Evolutionary conservation across 2,329 filamentous ascomycete genomes (phyloP).

Genomic region (Trichoderma oligosporum): DNA sequence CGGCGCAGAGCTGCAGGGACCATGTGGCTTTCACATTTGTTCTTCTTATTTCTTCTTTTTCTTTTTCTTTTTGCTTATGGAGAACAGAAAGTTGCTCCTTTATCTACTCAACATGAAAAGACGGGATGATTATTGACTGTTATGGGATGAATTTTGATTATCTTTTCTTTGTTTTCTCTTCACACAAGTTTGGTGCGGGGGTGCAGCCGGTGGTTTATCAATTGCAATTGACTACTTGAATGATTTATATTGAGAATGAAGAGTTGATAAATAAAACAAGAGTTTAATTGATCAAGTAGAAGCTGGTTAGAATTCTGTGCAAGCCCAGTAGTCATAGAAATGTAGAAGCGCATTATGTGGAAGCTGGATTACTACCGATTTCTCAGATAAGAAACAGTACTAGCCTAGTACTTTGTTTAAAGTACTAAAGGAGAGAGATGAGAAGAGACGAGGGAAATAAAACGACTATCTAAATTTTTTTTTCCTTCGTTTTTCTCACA

Average conservation of each 20-base stretch:
- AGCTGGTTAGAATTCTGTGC: neutral
- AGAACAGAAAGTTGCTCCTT: slow-evolving; percentile 5
- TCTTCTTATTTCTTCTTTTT: neutral
- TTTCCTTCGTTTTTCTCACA: no score
- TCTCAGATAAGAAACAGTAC: no score
- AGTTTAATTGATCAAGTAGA: neutral
- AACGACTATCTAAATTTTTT: no score
- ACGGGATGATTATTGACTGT: slow-evolving; percentile 13
- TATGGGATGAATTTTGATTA: slow-evolving; percentile 9
- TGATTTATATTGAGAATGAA: slow-evolving; percentile 15
- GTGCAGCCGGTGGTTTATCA: neutral
- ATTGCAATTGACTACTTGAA: slow-evolving; percentile 4
- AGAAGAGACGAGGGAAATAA: no score
- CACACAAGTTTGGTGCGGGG: slow-evolving; percentile 4
- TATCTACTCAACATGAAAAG: slow-evolving; percentile 15
- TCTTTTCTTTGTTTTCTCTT: neutral
- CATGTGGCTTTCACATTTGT: slow-evolving; percentile 19
- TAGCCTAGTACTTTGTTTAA: no score
- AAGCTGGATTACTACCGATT: no score
- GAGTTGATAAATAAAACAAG: slow-evolving; percentile 11
- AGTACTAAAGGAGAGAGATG: no score
- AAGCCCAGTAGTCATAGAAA: neutral
- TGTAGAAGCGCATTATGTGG: neutral
- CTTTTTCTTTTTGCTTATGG: slow-evolving; percentile 4
- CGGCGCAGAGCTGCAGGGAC: slow-evolving; percentile 27